Conservation (phyloP, 768 basidiomycete species). For the Tylopilus sp. region DNA sequence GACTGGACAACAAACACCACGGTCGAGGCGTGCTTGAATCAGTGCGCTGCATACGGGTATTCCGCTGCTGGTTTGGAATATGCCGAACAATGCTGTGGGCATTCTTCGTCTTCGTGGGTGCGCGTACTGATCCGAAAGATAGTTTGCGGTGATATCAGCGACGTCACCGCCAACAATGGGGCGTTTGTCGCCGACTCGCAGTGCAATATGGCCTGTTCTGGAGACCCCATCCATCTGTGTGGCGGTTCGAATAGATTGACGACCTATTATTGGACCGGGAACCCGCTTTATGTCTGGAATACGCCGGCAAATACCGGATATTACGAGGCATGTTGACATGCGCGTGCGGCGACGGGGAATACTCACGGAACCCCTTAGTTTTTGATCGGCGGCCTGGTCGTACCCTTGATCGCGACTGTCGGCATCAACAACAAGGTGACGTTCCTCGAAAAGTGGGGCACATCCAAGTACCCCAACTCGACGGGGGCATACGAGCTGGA, state of each 20-base stretch:
- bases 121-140: background rate
- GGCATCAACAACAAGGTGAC: conserved; percentile 81
- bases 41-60: conserved; percentile 70
- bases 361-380: conserved; percentile 30
- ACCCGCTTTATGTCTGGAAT: conserved; percentile 55
- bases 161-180: conserved; percentile 41
- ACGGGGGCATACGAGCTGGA: conserved; percentile 82
- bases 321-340: conserved; percentile 54
- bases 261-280: conserved; percentile 53
- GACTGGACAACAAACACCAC: conserved; percentile 60
- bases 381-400: conserved; percentile 56
- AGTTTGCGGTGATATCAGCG: conserved; percentile 70
- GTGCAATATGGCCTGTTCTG: conserved; percentile 56
- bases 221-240: conserved; percentile 67
- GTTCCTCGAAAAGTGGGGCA: conserved; percentile 74
- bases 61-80: conserved; percentile 69
- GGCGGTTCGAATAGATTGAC: conserved; percentile 54
- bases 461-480: conserved; percentile 56
- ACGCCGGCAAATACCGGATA: conserved; percentile 59
- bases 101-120: background rate
- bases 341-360: background rate
- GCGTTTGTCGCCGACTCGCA: conserved; percentile 33
- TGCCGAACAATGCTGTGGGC: conserved; percentile 66
- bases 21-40: conserved; percentile 58
- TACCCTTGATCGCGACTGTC: conserved; percentile 71